phyloP scores from a whole-genome alignment of 2,329 filamentous ascomycete species.

The Neophaeococcomyces mojaviensis region DNA sequence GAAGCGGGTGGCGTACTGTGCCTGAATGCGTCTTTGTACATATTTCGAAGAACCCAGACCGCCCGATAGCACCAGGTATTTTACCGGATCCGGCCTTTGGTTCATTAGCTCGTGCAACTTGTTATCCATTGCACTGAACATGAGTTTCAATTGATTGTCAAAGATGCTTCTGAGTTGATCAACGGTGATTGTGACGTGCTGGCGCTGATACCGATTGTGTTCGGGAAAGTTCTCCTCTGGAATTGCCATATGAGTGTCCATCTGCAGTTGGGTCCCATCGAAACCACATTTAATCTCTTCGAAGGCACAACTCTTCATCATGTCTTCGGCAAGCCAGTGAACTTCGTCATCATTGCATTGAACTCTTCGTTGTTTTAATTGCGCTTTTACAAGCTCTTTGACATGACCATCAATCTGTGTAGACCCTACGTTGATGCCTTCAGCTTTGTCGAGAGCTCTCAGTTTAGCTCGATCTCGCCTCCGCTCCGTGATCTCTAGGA shows the following conservation, averaged over 20 bases:
- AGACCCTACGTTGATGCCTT: slow-evolving; percentile 4
- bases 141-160: slow-evolving; percentile 24
- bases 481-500: slow-evolving; percentile 17
- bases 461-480: neutral
- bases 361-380: neutral
- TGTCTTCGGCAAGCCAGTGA: slow-evolving; percentile 2
- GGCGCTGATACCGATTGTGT: neutral
- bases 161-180: slow-evolving; percentile 20
- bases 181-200: neutral
- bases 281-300: slow-evolving; percentile 2
- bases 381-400: neutral
- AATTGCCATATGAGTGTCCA: neutral
- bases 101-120: slow-evolving; percentile 22
- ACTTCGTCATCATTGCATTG: neutral
- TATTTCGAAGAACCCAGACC: slow-evolving; percentile 30
- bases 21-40: slow-evolving; percentile 23
- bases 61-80: slow-evolving; percentile 29
- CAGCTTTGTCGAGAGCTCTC: slow-evolving; percentile 1
- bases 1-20: slow-evolving; percentile 19
- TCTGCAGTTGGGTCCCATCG: neutral
- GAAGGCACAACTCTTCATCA: neutral
- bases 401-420: neutral
- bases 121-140: slow-evolving; percentile 26
- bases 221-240: neutral
- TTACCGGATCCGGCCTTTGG: slow-evolving; percentile 24